Evolutionary conservation across 2,329 filamentous ascomycete genomes (phyloP).

Genomic region (Ascochyta lentis): DNA sequence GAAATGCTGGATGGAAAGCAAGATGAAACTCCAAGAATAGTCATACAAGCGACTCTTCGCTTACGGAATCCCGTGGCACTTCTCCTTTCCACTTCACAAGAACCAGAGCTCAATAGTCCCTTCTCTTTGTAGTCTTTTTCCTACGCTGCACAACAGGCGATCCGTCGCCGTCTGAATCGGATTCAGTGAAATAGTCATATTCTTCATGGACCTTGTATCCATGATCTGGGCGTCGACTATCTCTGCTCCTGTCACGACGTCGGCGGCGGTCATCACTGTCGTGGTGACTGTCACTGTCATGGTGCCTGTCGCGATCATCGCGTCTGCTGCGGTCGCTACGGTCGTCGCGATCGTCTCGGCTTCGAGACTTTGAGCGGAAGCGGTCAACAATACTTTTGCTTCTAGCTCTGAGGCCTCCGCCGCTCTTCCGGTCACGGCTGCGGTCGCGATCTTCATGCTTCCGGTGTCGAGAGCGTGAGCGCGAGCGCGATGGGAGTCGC

Average conservation of each 20-base stretch:
- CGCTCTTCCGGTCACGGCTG: slow-evolving; percentile 17
- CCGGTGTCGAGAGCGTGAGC: slow-evolving; percentile 22
- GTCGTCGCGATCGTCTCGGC: slow-evolving; percentile 20
- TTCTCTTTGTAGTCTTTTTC: slow-evolving; percentile 13
- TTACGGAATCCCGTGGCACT: neutral
- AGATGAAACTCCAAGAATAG: neutral
- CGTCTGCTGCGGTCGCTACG: slow-evolving; percentile 15
- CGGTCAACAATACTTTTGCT: slow-evolving; percentile 35
- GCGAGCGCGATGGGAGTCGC: slow-evolving; percentile 28
- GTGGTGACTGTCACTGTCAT: slow-evolving; percentile 9
- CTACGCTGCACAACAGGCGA: slow-evolving; percentile 13
- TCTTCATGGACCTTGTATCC: slow-evolving; percentile 16
- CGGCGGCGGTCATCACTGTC: slow-evolving; percentile 13
- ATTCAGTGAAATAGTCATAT: slow-evolving; percentile 14
- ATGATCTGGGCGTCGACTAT: slow-evolving; percentile 14
- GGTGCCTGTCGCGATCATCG: slow-evolving; percentile 17
- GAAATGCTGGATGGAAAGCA: neutral
- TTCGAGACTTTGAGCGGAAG: slow-evolving; percentile 33
- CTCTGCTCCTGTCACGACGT: slow-evolving; percentile 13
- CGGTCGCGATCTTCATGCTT: slow-evolving; percentile 17
- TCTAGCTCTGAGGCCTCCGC: slow-evolving; percentile 31
- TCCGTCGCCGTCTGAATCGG: slow-evolving; percentile 10
- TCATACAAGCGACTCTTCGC: neutral
- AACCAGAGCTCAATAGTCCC: slow-evolving; percentile 3
- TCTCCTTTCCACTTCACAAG: neutral